phyloP scores from a whole-genome alignment of 2,329 filamentous ascomycete genomes.

The Fonsecaea multimorphosa region DNA sequence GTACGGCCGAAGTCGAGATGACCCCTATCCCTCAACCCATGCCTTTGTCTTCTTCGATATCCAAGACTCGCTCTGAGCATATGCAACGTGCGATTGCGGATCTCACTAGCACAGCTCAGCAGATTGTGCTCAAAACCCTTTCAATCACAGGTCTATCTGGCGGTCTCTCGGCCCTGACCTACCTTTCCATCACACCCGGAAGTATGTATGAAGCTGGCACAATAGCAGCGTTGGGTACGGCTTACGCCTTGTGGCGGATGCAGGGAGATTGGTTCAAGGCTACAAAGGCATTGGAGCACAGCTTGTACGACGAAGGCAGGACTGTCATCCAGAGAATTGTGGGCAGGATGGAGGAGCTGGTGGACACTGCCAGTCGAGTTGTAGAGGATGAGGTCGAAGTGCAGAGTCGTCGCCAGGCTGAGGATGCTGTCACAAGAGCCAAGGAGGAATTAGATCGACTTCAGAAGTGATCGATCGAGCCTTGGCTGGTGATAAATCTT shows the following conservation, averaged over 20 bases:
- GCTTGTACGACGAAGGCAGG: slow-evolving; percentile 63
- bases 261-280: slow-evolving; percentile 65
- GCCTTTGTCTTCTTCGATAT: slow-evolving; percentile 78
- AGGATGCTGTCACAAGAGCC: slow-evolving; percentile 54
- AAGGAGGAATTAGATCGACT: slow-evolving; percentile 50
- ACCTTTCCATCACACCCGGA: slow-evolving; percentile 59
- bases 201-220: slow-evolving; percentile 64
- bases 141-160: slow-evolving; percentile 66
- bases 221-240: slow-evolving; percentile 64
- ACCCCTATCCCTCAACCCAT: slow-evolving; percentile 37
- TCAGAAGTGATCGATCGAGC: slow-evolving; percentile 17
- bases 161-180: slow-evolving; percentile 62
- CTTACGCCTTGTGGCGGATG: slow-evolving; percentile 63
- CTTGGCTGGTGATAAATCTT: neutral
- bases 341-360: slow-evolving; percentile 53
- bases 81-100: slow-evolving; percentile 71
- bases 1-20: slow-evolving; percentile 31
- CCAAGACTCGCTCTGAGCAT: slow-evolving; percentile 70
- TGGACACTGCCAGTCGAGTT: slow-evolving; percentile 53
- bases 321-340: slow-evolving; percentile 62
- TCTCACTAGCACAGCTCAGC: slow-evolving; percentile 74
- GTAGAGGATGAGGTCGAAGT: slow-evolving; percentile 45
- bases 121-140: slow-evolving; percentile 74
- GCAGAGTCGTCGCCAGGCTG: slow-evolving; percentile 47
- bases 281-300: slow-evolving; percentile 58